Evolutionary conservation across 2,329 filamentous ascomycete species (phyloP), one percentile per base, ranked within the genome.

Genomic region (Fusarium sp.): DNA sequence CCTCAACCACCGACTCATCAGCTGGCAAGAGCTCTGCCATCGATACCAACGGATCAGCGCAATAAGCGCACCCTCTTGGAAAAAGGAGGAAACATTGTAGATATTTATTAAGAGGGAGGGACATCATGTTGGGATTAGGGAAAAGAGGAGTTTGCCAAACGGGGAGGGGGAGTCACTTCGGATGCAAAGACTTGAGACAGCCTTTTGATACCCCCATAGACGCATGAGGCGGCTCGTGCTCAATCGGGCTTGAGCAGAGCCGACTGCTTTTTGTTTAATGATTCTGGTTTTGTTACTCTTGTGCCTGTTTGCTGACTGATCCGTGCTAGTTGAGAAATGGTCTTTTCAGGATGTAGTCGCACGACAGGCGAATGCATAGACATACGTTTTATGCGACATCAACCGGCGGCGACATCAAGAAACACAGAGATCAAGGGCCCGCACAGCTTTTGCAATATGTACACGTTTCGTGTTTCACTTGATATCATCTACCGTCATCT

Each of bases 1-100:
- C 68, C 39, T 57, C 65, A n/a, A 45, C 60, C 15, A 17, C 53
- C 42, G 45, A 63, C 36, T 46, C 69, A 39, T 68, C 69, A 41
- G 67, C 65, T 9, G 74, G 61, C 49, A 71, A 65, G 55, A 71
- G 67, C 62, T 70, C 73, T 23, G 70, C 69, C 27, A 49, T 75
- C n/a, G 71, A 77, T 19, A 49, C 61, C 41, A 67, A 64, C 2
- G 80, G 82, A 46, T 87, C 83, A 47, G 86, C 81, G 5, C 61
- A 66, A 31, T 71, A 54, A 69, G 25, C 21, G 6, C 15, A 11
- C 4, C 6, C 15, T 8, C 21, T 9, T 13, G 6, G 21, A 25
- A 17, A 29, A 42, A 7, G 21, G 21, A 39, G 38, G 19, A 36
- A 27, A 47, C 4, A 31, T 35, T 29, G 44, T 50, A 52, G 55